phyloP scores from a whole-genome alignment of 768 basidiomycete species.

The Myochromella boudieri region DNA sequence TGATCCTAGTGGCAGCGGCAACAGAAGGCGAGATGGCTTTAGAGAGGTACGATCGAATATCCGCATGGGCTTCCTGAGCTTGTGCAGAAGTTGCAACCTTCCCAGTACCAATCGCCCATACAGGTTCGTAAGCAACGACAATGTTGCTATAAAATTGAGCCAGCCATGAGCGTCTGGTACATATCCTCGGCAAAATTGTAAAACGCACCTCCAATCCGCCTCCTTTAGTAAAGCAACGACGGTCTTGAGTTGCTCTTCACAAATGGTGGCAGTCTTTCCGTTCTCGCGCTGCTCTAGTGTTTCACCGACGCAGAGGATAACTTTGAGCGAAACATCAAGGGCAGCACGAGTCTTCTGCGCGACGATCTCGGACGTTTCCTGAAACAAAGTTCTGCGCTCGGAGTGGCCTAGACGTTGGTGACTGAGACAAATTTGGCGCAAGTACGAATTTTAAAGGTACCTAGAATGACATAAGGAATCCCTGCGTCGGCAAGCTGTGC shows the following conservation, averaged over 20 bases:
- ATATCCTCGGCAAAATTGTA: background rate
- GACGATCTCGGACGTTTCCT: slow-evolving; percentile 80
- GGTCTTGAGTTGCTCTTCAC: slow-evolving; percentile 78
- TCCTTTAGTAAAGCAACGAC: slow-evolving; percentile 62
- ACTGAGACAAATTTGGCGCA: background rate
- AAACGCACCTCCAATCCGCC: slow-evolving; percentile 76
- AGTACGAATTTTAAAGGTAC: slow-evolving; percentile 33
- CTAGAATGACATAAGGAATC: slow-evolving; percentile 91
- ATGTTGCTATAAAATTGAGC: slow-evolving; percentile 58
- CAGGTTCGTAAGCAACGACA: slow-evolving; percentile 95
- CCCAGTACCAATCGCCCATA: slow-evolving; percentile 99
- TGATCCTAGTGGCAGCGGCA: slow-evolving; percentile 76
- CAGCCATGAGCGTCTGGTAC: too few species aligned
- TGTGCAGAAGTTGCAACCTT: slow-evolving; percentile 91
- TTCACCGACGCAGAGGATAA: slow-evolving; percentile 97
- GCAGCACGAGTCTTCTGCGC: slow-evolving; percentile 88
- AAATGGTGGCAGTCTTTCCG: slow-evolving; percentile 73
- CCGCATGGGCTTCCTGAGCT: slow-evolving; percentile 89
- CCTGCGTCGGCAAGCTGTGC: slow-evolving; percentile 82
- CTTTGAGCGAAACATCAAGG: slow-evolving; percentile 68
- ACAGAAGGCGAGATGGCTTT: slow-evolving; percentile 64
- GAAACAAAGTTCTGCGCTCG: slow-evolving; percentile 91
- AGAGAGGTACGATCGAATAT: slow-evolving; percentile 75
- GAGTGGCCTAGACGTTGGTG: slow-evolving; percentile 67
- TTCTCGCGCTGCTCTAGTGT: slow-evolving; percentile 86